Evolutionary conservation across 2,329 filamentous ascomycete genomes (phyloP).

Genomic region (Aspergillus costaricaensis): DNA sequence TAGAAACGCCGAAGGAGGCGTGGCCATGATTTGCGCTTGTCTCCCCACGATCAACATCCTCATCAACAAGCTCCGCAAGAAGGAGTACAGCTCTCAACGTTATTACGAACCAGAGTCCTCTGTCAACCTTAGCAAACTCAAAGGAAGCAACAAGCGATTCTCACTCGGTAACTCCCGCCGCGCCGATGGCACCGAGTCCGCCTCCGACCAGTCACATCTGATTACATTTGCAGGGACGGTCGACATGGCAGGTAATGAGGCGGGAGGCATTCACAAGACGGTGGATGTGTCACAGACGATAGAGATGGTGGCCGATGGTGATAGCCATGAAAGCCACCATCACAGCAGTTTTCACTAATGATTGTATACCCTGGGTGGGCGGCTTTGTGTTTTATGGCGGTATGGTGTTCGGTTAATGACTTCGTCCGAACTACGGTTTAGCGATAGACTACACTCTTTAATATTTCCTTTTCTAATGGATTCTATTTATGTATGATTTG

Average conservation of each 20-base stretch:
- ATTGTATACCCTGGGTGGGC: not conserved
- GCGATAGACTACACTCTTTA: not conserved
- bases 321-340: not conserved
- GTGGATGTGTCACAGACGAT: conserved; percentile 27
- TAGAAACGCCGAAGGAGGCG: conserved; percentile 41
- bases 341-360: not conserved
- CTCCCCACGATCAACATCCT: conserved; percentile 38
- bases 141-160: conserved; percentile 14
- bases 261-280: conserved; percentile 24
- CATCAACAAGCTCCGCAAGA: conserved; percentile 26
- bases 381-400: not conserved
- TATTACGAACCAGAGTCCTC: conserved; percentile 32
- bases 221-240: conserved; percentile 32
- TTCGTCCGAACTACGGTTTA: not conserved
- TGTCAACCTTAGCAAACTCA: conserved; percentile 32
- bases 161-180: conserved; percentile 20
- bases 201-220: conserved; percentile 34
- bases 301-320: conserved; percentile 17
- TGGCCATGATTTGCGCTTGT: conserved; percentile 43
- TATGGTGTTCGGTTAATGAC: not conserved
- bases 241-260: conserved; percentile 14
- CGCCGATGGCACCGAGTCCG: conserved; percentile 25
- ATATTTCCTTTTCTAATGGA: not conserved
- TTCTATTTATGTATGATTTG: no score
- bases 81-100: conserved; percentile 29